These are phyloP conservation scores for Ganoderma resinaceum DNA, from an alignment of 1,284 basidiomycete species.

Conservation along the genomic window DNA sequence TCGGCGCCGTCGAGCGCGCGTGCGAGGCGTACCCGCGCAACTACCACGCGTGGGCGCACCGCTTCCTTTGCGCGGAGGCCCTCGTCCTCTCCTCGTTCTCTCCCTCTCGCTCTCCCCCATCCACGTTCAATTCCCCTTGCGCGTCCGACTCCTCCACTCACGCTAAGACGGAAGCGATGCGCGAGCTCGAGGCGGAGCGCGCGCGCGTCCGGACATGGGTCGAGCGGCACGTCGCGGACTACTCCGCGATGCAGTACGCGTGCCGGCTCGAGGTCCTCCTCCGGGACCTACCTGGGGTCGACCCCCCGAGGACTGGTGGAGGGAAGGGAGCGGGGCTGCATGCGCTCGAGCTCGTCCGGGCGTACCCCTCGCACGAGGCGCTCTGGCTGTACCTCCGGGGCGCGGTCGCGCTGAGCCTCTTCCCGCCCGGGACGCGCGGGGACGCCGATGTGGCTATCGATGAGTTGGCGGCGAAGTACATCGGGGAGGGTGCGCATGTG, in stretches of 20 bases:
- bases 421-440: background rate
- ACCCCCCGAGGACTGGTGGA: background rate
- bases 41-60: constrained; percentile 72
- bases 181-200: constrained; percentile 48
- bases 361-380: constrained; percentile 62
- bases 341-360: constrained; percentile 51
- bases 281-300: background rate
- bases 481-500: constrained; percentile 9
- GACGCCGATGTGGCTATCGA: background rate
- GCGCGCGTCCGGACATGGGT: constrained; percentile 55
- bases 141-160: no score
- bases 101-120: constrained; percentile 14
- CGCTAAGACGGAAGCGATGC: constrained; percentile 4
- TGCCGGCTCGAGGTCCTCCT: constrained; percentile 34
- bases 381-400: constrained; percentile 66
- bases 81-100: constrained; percentile 22
- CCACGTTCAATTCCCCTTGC: background rate
- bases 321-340: constrained; percentile 39
- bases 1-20: constrained; percentile 51
- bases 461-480: constrained; percentile 8
- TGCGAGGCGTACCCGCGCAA: constrained; percentile 70
- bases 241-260: constrained; percentile 64
- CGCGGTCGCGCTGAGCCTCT: constrained; percentile 21
- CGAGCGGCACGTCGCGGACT: constrained; percentile 66
- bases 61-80: constrained; percentile 51